Conservation (phyloP, 2,329 filamentous ascomycete species). For the Ophioceras dolichostomum region DNA sequence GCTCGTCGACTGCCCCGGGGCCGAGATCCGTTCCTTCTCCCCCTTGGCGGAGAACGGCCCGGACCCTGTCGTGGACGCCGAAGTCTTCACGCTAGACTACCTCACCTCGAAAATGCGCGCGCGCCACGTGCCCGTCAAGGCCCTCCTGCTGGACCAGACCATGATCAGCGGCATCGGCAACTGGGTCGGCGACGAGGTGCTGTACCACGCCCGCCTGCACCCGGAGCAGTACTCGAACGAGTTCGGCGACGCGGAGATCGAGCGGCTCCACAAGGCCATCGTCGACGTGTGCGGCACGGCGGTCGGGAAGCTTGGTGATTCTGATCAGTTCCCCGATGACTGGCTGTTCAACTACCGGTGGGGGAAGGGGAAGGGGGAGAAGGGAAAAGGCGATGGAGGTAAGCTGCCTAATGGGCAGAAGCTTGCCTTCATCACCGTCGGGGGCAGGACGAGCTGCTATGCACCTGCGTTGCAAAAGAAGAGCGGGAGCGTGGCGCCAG, state of each 20-base stretch:
- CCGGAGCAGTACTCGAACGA: conserved; percentile 89
- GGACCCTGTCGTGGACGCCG: conserved; percentile 75
- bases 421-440: conserved; percentile 77
- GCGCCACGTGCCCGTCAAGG: conserved; percentile 81
- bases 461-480: conserved; percentile 83
- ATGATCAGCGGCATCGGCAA: conserved; percentile 91
- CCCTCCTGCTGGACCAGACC: conserved; percentile 74
- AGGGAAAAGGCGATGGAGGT: no score
- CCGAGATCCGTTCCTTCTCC: conserved; percentile 60
- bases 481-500: conserved; percentile 28
- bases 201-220: conserved; percentile 81
- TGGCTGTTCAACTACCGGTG: conserved; percentile 88
- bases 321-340: conserved; percentile 68
- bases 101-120: conserved; percentile 56
- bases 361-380: conserved; percentile 74
- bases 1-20: conserved; percentile 67
- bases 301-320: conserved; percentile 68
- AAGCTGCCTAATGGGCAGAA: conserved; percentile 73
- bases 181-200: conserved; percentile 91
- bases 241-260: conserved; percentile 59
- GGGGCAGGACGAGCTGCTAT: conserved; percentile 81
- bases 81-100: conserved; percentile 66
- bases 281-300: conserved; percentile 71
- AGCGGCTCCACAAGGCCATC: conserved; percentile 58
- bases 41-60: conserved; percentile 88